These are phyloP conservation scores for Quercus tomentella DNA, from an alignment of 331 rosid species.

Conservation along the genomic window DNA sequence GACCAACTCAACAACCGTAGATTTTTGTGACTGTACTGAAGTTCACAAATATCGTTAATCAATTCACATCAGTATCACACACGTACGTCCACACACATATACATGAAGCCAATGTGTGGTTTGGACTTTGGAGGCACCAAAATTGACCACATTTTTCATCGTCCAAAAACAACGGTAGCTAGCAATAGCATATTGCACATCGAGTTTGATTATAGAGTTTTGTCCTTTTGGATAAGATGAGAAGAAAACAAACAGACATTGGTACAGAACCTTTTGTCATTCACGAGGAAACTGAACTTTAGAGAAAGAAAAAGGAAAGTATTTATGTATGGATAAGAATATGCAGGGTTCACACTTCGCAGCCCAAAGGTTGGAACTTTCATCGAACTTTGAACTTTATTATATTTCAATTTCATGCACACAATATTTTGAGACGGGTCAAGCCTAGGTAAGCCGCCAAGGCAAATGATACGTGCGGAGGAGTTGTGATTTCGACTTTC, in stretches of 20 bases:
- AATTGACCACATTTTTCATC: not conserved
- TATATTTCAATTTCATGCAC: not conserved
- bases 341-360: not conserved
- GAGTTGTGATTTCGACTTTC: no score
- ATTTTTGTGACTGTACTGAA: not conserved
- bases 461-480: no score
- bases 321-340: no score
- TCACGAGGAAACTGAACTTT: not conserved
- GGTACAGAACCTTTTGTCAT: not conserved
- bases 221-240: slow-evolving; percentile 9
- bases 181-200: not conserved
- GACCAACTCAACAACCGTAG: not conserved
- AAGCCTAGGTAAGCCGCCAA: not conserved
- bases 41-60: not conserved
- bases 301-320: not conserved
- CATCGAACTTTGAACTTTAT: not conserved
- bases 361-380: not conserved
- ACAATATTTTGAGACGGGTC: not conserved
- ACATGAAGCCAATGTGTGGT: not conserved
- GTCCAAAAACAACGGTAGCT: not conserved
- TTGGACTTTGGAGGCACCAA: not conserved
- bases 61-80: not conserved
- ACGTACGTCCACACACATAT: not conserved
- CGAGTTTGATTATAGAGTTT: not conserved
- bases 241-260: not conserved